Percentiles rank a stretch among this genome's conserved stretches.
These are phyloP conservation scores for Chernovozyma aurita DNA, from an alignment of 1,139 yeast genomes.

Conservation along the genomic window DNA sequence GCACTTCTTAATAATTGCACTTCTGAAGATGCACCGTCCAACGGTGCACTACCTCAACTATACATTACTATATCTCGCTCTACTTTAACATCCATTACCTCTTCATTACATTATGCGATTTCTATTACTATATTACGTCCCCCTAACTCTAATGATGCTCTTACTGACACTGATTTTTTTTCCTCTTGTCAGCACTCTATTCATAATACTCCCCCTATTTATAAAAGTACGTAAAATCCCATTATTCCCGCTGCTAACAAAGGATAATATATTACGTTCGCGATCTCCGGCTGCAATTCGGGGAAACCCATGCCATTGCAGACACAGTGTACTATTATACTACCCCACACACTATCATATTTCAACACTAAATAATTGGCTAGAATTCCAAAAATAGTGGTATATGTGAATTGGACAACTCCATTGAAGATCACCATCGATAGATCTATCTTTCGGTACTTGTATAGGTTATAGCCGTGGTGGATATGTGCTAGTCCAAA, in stretches of 20 bases:
- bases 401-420: conserved; percentile 62
- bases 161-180: no score
- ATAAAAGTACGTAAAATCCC: conserved; percentile 20
- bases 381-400: conserved; percentile 75
- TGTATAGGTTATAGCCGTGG: conserved; percentile 62
- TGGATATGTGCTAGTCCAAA: conserved; percentile 93
- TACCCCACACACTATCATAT: conserved; percentile 57
- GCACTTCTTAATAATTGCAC: no score
- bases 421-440: conserved; percentile 37
- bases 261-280: conserved; percentile 29
- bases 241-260: conserved; percentile 42
- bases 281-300: conserved; percentile 19
- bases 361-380: conserved; percentile 58
- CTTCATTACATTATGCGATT: no score
- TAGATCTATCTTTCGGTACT: conserved; percentile 19
- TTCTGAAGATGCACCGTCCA: no score
- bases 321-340: conserved; percentile 60
- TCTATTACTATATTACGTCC: no score
- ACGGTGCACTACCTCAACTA: no score
- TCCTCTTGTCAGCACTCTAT: no score
- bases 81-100: no score
- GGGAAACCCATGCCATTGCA: conserved; percentile 88
- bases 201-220: not conserved
- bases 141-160: no score
- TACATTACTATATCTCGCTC: no score